Base-by-base conservation (phyloP, 345 rosid species). In the Aquilaria yunnanensis region DNA sequence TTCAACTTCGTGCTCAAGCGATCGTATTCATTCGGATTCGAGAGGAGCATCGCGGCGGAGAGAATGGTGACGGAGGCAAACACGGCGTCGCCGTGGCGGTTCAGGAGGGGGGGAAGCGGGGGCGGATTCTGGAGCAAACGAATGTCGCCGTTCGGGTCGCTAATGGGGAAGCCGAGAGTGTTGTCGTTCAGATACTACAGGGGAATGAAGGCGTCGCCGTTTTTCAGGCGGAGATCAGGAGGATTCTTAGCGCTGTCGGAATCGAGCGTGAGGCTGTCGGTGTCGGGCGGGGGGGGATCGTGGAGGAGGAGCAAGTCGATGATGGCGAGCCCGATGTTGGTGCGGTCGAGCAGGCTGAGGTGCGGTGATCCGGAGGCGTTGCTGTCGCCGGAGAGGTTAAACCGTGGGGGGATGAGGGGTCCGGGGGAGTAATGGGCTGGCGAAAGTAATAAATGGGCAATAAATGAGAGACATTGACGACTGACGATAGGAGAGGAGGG, bases 291-390 rank as follows among this genome's bases (percentile, higher is more conserved):
- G 31, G 86, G 87, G 64, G 79, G 80, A 1, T 89, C 95, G 53
- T 69, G 87, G 12, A 67, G 91, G 70, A 70, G 88, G 67, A 78
- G 77, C 57, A 92, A 89, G 74, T 83, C 95, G 6, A 77, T 87
- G 91, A 76, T 85, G 91, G 77, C 85, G 74, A 92, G 98, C 29
- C 98, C 96, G 14, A 82, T 82, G 96, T 86, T 83, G 56, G 61
- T 72, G 1, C 59, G 85, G 63, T 87, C 98, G 45, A 93, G 98
- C 77, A 69, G 98, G 73, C 66, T 90, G 14, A 70, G 98, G 72
- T 93, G 98, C 64, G 98, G 98, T 54, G 97, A 93, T 77, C 98
- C 98, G 16, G 98, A 93, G 81, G 98, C 98, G 46, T 59, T 93
- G 47, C 65, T 93, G 2, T 93, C 98, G 53, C 98, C 98, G 83